Conservation (phyloP, 345 rosid genomes). For the Eucalyptus decipiens region DNA sequence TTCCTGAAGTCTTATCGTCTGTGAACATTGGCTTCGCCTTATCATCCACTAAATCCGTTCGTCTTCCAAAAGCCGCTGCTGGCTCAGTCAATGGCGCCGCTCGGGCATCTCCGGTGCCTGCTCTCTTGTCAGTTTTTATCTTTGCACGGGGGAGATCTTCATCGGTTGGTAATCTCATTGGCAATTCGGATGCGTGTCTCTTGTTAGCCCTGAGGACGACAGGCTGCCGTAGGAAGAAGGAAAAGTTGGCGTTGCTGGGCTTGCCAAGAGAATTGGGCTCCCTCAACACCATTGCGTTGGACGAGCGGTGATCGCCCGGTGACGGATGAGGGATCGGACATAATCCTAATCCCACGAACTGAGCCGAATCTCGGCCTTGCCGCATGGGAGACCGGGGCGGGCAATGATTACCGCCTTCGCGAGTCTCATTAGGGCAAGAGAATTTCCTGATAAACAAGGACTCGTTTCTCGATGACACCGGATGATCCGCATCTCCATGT, state of each 20-base stretch:
- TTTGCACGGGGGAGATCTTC: not conserved
- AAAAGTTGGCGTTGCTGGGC: not conserved
- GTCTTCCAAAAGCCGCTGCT: not conserved
- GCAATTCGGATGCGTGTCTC: not conserved
- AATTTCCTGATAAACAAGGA: not conserved
- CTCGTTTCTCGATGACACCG: not conserved
- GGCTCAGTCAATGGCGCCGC: not conserved
- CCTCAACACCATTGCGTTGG: not conserved
- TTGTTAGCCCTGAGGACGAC: not conserved
- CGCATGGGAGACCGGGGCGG: not conserved
- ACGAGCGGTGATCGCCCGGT: not conserved
- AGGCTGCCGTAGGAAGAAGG: slow-evolving; percentile 1
- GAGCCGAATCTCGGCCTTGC: not conserved
- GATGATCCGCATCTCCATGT: not conserved
- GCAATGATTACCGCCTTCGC: not conserved
- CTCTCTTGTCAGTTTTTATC: not conserved
- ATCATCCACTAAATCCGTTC: not conserved
- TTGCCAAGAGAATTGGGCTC: not conserved
- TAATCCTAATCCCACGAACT: not conserved
- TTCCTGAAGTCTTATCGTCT: not conserved
- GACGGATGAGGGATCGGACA: not conserved
- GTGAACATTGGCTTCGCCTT: not conserved
- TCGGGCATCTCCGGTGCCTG: not conserved
- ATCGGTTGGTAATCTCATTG: not conserved
- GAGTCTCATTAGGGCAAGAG: not conserved